phyloP scores from a whole-genome alignment of 2,329 filamentous ascomycete genomes.

The Alternaria burnsii region DNA sequence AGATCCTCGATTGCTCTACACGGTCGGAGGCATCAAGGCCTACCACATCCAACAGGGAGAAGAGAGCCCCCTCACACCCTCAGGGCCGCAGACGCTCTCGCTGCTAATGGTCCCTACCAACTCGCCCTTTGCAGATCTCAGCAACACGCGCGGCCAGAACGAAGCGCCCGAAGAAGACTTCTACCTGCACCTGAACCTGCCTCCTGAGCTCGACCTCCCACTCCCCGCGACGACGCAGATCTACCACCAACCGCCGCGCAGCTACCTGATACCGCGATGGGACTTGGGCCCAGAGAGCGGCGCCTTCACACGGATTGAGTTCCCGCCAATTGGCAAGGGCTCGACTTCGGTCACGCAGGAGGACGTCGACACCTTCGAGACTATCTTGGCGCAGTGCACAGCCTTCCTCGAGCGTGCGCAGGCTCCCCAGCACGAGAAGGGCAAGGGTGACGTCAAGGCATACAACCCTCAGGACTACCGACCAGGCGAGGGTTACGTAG shows the following conservation, averaged over 20 bases:
- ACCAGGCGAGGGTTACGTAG: conserved; percentile 79
- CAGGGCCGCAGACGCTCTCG: conserved; percentile 89
- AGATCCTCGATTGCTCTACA: conserved; percentile 65
- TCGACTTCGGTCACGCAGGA: conserved; percentile 76
- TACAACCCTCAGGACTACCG: conserved; percentile 87
- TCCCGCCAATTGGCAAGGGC: conserved; percentile 76
- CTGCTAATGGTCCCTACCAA: conserved; percentile 95
- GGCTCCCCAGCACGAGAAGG: conserved; percentile 59
- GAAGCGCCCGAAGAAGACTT: conserved; percentile 76
- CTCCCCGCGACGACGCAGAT: conserved; percentile 96
- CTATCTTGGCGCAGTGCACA: conserved; percentile 96
- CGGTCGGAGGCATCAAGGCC: conserved; percentile 83
- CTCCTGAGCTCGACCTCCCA: conserved; percentile 91
- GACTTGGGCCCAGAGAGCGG: conserved; percentile 87
- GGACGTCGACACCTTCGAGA: conserved; percentile 95
- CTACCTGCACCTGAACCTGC: conserved; percentile 93
- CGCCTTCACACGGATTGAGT: conserved; percentile 92
- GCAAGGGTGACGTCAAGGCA: conserved; percentile 44
- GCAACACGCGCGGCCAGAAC: conserved; percentile 65
- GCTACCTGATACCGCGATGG: conserved; percentile 95
- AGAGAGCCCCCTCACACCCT: conserved; percentile 81
- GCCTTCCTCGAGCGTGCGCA: conserved; percentile 88
- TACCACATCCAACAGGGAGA: conserved; percentile 90
- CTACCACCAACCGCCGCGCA: conserved; percentile 91
- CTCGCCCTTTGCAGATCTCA: conserved; percentile 68